Percentiles rank a stretch among this genome's conserved stretches.
Evolutionary conservation across 148 eudicot species (phyloP).

Genomic region (Rhododendron griersonianum): DNA sequence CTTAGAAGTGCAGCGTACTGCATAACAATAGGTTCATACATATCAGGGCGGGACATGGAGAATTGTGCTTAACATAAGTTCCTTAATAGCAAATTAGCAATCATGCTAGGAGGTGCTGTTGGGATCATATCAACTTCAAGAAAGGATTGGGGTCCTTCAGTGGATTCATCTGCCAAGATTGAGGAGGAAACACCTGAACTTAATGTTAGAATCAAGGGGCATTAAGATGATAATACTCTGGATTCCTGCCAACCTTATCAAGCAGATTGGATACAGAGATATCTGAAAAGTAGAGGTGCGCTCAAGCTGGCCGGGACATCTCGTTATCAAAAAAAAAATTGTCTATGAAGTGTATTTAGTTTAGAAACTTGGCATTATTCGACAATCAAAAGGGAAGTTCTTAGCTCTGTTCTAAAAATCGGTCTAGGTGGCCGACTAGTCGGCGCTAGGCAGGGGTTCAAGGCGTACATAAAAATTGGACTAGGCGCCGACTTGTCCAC

Average conservation of each 20-base stretch:
- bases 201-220: conserved; percentile 32
- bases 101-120: conserved; percentile 55
- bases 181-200: conserved; percentile 39
- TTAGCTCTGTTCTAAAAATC: too few relatives aligned
- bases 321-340: background rate
- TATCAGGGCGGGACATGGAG: background rate
- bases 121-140: conserved; percentile 77
- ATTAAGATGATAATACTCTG: too few relatives aligned
- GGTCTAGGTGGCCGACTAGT: too few relatives aligned
- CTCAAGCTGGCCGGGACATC: background rate
- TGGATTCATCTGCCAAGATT: conserved; percentile 36
- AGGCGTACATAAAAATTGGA: too few relatives aligned
- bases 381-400: too few relatives aligned
- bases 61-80: background rate
- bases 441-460: too few relatives aligned
- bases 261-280: too few relatives aligned
- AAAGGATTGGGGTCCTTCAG: conserved; percentile 69
- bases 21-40: background rate
- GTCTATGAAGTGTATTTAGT: background rate
- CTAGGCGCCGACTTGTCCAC: too few relatives aligned
- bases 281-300: too few relatives aligned
- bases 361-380: background rate
- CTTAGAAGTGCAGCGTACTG: background rate
- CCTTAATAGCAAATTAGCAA: conserved; percentile 7
- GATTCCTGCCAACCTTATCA: too few relatives aligned